These are phyloP conservation scores for Chiua virens DNA, from an alignment of 768 basidiomycete genomes.

Conservation along the genomic window DNA sequence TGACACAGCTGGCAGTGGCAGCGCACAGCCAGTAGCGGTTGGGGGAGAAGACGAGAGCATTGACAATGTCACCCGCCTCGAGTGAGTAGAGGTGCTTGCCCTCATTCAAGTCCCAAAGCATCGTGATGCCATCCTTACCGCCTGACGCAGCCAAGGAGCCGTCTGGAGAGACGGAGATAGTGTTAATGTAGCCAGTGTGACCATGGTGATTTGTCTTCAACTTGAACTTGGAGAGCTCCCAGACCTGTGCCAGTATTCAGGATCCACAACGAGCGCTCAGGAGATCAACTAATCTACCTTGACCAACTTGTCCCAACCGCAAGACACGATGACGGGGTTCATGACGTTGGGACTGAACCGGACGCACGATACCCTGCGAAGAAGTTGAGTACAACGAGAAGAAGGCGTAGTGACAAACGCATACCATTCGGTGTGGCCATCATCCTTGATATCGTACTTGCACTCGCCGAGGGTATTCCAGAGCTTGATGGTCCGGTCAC, in stretches of 20 bases:
- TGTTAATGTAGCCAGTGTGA: constrained; percentile 99
- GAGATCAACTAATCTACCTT: constrained; percentile 65
- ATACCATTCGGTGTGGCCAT: constrained; percentile 94
- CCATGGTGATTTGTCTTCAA: constrained; percentile 99
- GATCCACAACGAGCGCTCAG: constrained; percentile 1
- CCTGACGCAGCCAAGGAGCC: constrained; percentile 98
- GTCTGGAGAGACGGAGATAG: constrained; percentile 96
- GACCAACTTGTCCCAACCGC: constrained; percentile 99
- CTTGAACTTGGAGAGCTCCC: constrained; percentile 99
- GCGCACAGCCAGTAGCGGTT: constrained; percentile 99
- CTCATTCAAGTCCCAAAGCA: constrained; percentile 99
- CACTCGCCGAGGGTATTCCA: constrained; percentile 99
- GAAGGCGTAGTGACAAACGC: constrained; percentile 1
- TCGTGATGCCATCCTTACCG: constrained; percentile 99
- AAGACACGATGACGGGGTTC: constrained; percentile 98
- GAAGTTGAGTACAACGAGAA: neutral
- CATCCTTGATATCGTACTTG: constrained; percentile 99
- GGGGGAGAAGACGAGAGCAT: constrained; percentile 98
- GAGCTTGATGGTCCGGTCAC: constrained; percentile 97
- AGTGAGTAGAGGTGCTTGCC: constrained; percentile 99
- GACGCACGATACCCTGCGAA: constrained; percentile 91
- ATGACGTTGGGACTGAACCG: constrained; percentile 97
- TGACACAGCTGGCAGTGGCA: constrained; percentile 94
- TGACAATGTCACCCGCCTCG: constrained; percentile 97
- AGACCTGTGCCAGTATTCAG: constrained; percentile 68